Evolutionary conservation across 2,329 filamentous ascomycete genomes (phyloP).

Genomic region (Conoideocrella luteorostrata): DNA sequence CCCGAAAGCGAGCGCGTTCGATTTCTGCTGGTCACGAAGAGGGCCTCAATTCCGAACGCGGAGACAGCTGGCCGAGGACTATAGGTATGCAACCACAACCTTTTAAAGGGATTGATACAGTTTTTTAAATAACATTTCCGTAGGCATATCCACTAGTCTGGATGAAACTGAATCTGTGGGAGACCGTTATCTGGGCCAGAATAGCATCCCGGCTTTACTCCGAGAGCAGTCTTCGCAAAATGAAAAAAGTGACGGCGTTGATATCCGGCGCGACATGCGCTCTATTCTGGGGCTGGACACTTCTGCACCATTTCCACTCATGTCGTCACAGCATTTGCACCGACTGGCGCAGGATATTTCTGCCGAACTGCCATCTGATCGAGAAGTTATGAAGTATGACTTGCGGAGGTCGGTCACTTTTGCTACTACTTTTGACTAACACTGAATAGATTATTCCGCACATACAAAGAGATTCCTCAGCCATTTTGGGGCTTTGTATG

Average conservation of each 20-base stretch:
- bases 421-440: slow-evolving; percentile 9
- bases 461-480: slow-evolving; percentile 61
- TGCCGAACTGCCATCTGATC: slow-evolving; percentile 54
- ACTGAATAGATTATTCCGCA: slow-evolving; percentile 48
- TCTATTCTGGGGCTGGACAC: slow-evolving; percentile 61
- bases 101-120: neutral
- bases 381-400: slow-evolving; percentile 61
- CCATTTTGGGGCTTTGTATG: slow-evolving; percentile 64
- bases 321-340: slow-evolving; percentile 58
- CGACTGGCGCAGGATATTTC: slow-evolving; percentile 54
- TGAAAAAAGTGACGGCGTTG: slow-evolving; percentile 45
- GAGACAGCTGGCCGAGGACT: slow-evolving; percentile 36
- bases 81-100: slow-evolving; percentile 25
- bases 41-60: slow-evolving; percentile 27
- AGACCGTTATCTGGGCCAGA: slow-evolving; percentile 58
- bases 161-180: slow-evolving; percentile 51
- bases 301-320: slow-evolving; percentile 60
- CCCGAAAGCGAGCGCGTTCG: slow-evolving; percentile 29
- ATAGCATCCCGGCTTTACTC: slow-evolving; percentile 60
- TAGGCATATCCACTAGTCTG: slow-evolving; percentile 30
- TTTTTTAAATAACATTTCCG: slow-evolving; percentile 9
- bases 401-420: neutral
- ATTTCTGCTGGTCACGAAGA: slow-evolving; percentile 25
- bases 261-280: slow-evolving; percentile 58
- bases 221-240: slow-evolving; percentile 52